A percentile compares a stretch with the other conserved stretches of the same genome.
phyloP scores from a whole-genome alignment of 2,329 filamentous ascomycete genomes.

The Falciphora oryzae region DNA sequence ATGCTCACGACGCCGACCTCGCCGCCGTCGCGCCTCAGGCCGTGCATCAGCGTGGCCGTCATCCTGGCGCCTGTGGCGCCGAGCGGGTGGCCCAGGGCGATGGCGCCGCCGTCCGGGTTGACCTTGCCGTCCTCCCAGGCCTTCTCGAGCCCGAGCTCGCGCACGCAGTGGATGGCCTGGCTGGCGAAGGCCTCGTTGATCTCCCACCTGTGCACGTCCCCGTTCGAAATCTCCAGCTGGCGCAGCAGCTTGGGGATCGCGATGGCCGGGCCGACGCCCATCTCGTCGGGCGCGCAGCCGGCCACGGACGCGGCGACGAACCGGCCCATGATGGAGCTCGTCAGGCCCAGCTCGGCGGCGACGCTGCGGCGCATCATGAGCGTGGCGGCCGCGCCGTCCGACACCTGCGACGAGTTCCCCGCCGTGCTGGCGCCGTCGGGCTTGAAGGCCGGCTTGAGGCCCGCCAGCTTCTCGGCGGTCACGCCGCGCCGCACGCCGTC shows the following conservation, averaged over 20 bases:
- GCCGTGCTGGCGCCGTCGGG: constrained; percentile 72
- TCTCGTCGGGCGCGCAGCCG: constrained; percentile 83
- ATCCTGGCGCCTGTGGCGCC: constrained; percentile 84
- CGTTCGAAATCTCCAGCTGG: constrained; percentile 57
- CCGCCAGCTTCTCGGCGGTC: constrained; percentile 63
- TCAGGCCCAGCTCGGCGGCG: constrained; percentile 66
- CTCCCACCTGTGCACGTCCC: constrained; percentile 82
- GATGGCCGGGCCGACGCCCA: constrained; percentile 84
- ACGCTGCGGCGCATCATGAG: constrained; percentile 81
- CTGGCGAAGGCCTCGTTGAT: constrained; percentile 80
- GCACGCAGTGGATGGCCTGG: constrained; percentile 63
- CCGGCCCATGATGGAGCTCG: constrained; percentile 67
- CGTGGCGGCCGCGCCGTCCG: constrained; percentile 78
- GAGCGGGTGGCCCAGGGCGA: constrained; percentile 87
- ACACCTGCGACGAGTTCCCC: constrained; percentile 81
- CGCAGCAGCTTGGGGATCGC: constrained; percentile 79
- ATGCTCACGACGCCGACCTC: constrained; percentile 84
- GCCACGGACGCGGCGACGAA: constrained; percentile 72
- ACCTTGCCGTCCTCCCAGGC: constrained; percentile 62
- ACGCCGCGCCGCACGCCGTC: constrained; percentile 73
- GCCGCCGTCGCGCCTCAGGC: constrained; percentile 60
- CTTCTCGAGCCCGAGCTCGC: constrained; percentile 60
- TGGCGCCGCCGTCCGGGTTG: constrained; percentile 89
- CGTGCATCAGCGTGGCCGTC: constrained; percentile 64
- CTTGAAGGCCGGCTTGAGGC: constrained; percentile 82